Evolutionary conservation across 2,329 filamentous ascomycete genomes (phyloP).

Genomic region (Chrysosporium keratinophilum): DNA sequence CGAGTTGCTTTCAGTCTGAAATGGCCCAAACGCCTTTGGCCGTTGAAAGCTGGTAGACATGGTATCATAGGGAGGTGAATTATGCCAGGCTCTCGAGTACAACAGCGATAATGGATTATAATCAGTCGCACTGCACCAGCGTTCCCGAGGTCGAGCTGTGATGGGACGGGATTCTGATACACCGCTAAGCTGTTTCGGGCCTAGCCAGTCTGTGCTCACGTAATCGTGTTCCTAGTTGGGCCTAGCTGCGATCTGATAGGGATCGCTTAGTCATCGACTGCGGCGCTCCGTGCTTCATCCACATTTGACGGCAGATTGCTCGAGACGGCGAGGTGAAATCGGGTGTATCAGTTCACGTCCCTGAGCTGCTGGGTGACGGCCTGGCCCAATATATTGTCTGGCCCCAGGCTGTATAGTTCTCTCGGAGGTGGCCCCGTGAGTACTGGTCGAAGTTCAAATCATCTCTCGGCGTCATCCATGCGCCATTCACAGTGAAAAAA

Average conservation of each 20-base stretch:
- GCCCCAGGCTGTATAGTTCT: not conserved
- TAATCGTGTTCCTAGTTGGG: not conserved
- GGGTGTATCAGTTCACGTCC: not conserved
- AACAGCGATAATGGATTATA: not conserved
- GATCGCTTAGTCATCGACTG: constrained; percentile 2
- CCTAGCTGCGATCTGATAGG: not conserved
- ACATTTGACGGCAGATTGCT: too few species aligned
- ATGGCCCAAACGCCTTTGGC: not conserved
- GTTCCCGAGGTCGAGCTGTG: not conserved
- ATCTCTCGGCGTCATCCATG: not conserved
- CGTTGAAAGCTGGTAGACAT: not conserved
- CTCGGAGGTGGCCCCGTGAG: not conserved
- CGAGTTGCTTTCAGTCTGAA: not conserved
- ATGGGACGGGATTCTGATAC: constrained; percentile 9
- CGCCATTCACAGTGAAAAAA: not conserved
- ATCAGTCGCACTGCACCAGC: constrained; percentile 1
- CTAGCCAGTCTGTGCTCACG: not conserved
- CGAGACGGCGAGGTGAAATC: not conserved
- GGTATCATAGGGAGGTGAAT: not conserved
- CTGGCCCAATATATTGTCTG: too few species aligned
- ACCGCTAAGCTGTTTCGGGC: constrained; percentile 3
- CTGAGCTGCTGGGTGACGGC: too few species aligned
- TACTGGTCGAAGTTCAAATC: not conserved
- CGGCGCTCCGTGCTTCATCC: too few species aligned
- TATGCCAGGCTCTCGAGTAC: not conserved